Base-by-base conservation (phyloP, 2,329 filamentous ascomycete species). In the Colletotrichum destructivum region DNA sequence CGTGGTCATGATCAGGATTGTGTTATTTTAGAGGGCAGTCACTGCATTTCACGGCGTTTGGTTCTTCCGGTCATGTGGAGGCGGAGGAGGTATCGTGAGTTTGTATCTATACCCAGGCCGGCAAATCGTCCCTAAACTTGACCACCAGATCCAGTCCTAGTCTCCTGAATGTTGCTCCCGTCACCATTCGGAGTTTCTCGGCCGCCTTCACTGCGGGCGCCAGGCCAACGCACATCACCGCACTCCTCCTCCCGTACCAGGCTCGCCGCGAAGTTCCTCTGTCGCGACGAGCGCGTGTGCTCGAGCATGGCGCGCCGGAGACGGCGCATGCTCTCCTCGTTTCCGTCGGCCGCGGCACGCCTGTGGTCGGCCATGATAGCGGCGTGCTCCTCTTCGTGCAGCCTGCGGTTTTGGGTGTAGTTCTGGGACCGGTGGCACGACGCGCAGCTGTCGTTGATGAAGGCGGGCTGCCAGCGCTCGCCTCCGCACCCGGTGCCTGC, bases 361-460 rank as follows among this genome's bases (percentile, higher is more conserved):
- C 78, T 73, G 69, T 81, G 78, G 16, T 69, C 69, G 31, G 44
- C 59, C 74, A 80, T 76, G 42, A 82, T 69, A 56, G 69, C 68
- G 13, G 73, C 72, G 40, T 78, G 78, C 4, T 77, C 70, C n/a
- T 61, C 67, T 54, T 81, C 78, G 56, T 80, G 76, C 26, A 77
- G 66, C 12, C 76, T 67, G 71, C 75, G 76, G 21, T 79, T 77
- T 47, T 70, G 75, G 26, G 61, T 66, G 13, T 72, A 74, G 23
- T 68, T 69, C 55, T 77, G 76, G 0, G 76, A 75, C 0, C 79
- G 77, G 61, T 84, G 81, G 71, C 82, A 84, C 7, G 72, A 62
- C 9, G 81, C 78, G 74, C 82, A 84, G n/a, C 79, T 81, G 73
- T 82, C 81, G 52, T 78, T 69, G 54, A 84, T 62, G 66, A 77